phyloP scores from a whole-genome alignment of 208 protist species.

The Crithidia mellificae region DNA sequence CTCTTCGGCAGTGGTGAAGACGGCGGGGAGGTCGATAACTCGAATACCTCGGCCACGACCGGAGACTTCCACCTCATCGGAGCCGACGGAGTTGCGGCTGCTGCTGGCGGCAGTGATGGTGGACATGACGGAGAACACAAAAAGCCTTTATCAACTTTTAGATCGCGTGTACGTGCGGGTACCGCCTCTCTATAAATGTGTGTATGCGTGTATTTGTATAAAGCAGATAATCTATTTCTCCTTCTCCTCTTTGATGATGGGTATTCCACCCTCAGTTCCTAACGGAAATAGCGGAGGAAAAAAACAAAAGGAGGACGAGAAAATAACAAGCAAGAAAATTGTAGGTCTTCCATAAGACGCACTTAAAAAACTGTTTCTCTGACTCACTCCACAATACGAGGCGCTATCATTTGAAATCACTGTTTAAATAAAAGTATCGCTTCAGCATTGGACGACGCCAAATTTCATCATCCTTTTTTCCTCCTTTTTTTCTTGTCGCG shows the following conservation, averaged over 20 bases:
- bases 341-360: too few species aligned
- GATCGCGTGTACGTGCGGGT: too few species aligned
- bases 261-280: background rate
- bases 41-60: slow-evolving; percentile 73
- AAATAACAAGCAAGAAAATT: too few species aligned
- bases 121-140: background rate
- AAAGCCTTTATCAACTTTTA: too few species aligned
- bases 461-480: too few species aligned
- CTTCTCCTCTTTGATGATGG: background rate
- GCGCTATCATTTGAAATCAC: too few species aligned
- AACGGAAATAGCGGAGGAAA: background rate
- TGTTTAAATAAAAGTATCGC: too few species aligned
- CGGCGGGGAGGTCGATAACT: slow-evolving; percentile 70
- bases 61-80: slow-evolving; percentile 63
- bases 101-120: slow-evolving; percentile 23
- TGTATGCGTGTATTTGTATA: background rate
- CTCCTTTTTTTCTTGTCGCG: too few species aligned
- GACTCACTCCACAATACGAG: too few species aligned
- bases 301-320: background rate
- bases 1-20: slow-evolving; percentile 63
- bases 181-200: background rate
- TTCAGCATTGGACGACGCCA: too few species aligned
- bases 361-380: too few species aligned
- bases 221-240: too few species aligned
- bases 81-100: slow-evolving; percentile 18